Base-by-base conservation (phyloP, 2,329 filamentous ascomycete species). In the Cercospora brassicicola region DNA sequence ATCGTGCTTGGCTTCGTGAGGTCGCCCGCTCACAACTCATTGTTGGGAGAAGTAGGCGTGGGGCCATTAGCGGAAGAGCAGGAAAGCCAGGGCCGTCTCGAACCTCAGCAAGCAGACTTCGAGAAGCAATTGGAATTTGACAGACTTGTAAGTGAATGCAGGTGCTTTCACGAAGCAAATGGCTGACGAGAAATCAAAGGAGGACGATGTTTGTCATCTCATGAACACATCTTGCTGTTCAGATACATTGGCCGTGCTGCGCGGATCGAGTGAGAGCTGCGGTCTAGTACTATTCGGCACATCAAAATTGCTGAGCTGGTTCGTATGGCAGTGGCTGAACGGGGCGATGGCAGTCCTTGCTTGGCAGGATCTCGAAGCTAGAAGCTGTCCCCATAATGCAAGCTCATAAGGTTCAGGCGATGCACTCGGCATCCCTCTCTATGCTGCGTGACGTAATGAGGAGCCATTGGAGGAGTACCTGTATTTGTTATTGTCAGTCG, bases 381-480 rank as follows among this genome's bases (percentile, higher is more conserved):
- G 36, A 39, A 39, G 36, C n/a, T 48, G 18, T 48, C 18, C 18
- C 23, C n/a, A 10, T 45, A 48, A 48, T 11, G 9, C 20, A 23
- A 39, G 36, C 36, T 39, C 36, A n/a, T 39, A 39, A 39, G 15
- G 36, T 39, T n/a, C 13, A 39, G 15, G 36, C 36, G 36, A 39
- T 39, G 36, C 36, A 39, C 45, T 51, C 45, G 45, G 45, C 45
- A 23, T 20, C 45, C 45, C 45, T 20, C n/a, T 51, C 8, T 23
- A 51, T 51, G 45, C 45, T 51, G 45, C 45, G 45, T 51, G 45
- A 51, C 45, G 45, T 51, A 51, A 51, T 51, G 45, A 51, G 45
- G 45, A 51, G 2, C 18, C 45, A 51, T 51, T 11, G 20, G 3
- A 51, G n/a, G 18, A 11, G 8, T 11, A 51, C 18, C 10, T 51